Evolutionary conservation across 2,329 filamentous ascomycete species (phyloP).

Genomic region (Fusarium paranaense): DNA sequence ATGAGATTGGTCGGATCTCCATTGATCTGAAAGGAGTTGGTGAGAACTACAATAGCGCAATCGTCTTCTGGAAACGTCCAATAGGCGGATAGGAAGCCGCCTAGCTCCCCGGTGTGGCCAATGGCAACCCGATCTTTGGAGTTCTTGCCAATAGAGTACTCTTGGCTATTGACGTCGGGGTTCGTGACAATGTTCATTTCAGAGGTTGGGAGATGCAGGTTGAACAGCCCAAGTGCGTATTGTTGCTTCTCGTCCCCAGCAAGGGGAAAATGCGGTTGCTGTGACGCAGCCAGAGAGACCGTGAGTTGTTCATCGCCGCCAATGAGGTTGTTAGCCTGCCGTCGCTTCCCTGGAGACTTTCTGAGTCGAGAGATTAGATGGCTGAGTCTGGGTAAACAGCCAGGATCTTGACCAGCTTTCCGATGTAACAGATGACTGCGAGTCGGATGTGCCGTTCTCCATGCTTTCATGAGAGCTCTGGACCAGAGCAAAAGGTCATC

Average conservation of each 20-base stretch:
- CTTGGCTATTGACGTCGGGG: neutral
- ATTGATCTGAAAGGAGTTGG: slow-evolving; percentile 3
- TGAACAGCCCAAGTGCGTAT: slow-evolving; percentile 2
- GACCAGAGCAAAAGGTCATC: slow-evolving; percentile 5
- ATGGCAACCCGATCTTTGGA: neutral
- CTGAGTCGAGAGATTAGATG: neutral
- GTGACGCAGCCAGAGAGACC: neutral
- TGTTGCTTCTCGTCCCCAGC: neutral
- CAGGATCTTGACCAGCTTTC: neutral
- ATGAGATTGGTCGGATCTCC: slow-evolving; percentile 6
- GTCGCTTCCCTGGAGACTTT: neutral
- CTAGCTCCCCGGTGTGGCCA: slow-evolving; percentile 3
- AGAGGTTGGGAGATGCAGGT: neutral
- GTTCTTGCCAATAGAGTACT: neutral
- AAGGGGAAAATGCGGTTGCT: slow-evolving; percentile 1
- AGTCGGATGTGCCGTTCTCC: neutral
- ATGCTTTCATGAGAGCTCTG: neutral
- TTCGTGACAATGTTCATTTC: slow-evolving; percentile 8
- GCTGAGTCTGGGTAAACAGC: neutral
- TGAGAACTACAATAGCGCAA: slow-evolving; percentile 1
- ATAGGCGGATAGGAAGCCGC: neutral
- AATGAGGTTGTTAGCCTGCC: neutral
- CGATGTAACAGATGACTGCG: neutral
- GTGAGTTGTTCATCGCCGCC: neutral
- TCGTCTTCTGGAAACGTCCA: slow-evolving; percentile 14